Percentiles rank a stretch among this genome's conserved stretches.
phyloP scores from a whole-genome alignment of 345 rosid species.

The Populus pruinosa region DNA sequence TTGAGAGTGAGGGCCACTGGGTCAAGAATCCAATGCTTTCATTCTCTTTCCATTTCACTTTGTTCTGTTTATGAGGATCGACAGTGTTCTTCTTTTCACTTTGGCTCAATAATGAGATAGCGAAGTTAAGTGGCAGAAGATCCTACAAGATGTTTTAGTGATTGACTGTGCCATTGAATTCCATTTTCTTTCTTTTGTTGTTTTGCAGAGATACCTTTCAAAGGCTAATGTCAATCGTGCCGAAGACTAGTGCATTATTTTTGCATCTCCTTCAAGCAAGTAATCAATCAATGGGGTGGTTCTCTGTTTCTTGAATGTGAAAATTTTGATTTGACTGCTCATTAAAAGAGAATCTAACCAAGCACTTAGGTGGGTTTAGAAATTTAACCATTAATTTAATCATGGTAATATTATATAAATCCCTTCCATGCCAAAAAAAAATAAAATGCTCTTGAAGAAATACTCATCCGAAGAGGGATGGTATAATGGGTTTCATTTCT shows the following conservation, averaged over 20 bases:
- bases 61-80: constrained; percentile 19
- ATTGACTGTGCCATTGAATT: background rate
- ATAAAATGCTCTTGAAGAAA: background rate
- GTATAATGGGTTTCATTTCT: no score
- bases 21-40: constrained; percentile 42
- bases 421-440: background rate
- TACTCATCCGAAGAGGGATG: no score
- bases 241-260: background rate
- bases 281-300: constrained; percentile 14
- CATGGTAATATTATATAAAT: background rate
- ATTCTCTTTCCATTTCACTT: constrained; percentile 15
- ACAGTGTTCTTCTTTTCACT: constrained; percentile 2
- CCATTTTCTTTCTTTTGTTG: background rate
- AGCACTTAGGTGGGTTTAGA: background rate
- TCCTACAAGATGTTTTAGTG: background rate
- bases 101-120: constrained; percentile 6
- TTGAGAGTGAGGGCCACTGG: constrained; percentile 30
- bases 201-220: background rate
- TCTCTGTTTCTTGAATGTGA: constrained; percentile 16
- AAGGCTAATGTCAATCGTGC: background rate
- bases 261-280: background rate
- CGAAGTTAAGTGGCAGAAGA: background rate
- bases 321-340: background rate
- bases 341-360: constrained; percentile 1
- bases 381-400: background rate